Conservation (phyloP, 345 rosid species). For the Camelina neglecta region DNA sequence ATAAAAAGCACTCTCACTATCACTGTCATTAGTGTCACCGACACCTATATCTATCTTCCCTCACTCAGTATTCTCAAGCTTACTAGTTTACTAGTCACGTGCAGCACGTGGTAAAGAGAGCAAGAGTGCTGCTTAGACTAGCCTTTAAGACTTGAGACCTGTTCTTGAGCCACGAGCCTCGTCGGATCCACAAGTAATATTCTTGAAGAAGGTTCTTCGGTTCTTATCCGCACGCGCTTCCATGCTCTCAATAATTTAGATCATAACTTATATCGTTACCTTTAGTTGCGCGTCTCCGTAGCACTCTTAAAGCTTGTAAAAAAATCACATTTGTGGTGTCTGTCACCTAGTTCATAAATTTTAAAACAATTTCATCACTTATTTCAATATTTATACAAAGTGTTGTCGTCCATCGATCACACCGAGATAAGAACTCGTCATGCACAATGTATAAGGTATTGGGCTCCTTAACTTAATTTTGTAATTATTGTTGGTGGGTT, state of each 20-base stretch:
- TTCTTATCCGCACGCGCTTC: slow-evolving; percentile 36
- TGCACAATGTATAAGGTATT: not conserved
- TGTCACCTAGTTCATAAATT: not conserved
- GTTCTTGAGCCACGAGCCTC: slow-evolving; percentile 24
- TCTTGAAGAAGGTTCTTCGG: slow-evolving; percentile 30
- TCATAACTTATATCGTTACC: not conserved
- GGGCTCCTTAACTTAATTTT: not conserved
- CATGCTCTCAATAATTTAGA: slow-evolving; percentile 6
- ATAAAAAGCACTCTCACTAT: no score
- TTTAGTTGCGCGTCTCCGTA: not conserved
- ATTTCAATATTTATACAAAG: not conserved
- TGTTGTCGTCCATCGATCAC: not conserved
- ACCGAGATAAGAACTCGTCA: not conserved
- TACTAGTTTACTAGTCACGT: not conserved
- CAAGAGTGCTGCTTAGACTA: not conserved
- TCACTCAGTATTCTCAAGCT: no score
- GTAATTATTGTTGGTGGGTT: not conserved
- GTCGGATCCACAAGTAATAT: slow-evolving; percentile 6
- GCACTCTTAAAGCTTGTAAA: not conserved
- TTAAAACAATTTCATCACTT: not conserved
- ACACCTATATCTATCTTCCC: no score
- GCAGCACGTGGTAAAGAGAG: slow-evolving; percentile 22
- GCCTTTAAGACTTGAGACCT: slow-evolving; percentile 7
- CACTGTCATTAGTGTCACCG: no score
- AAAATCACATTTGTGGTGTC: not conserved